phyloP scores from a whole-genome alignment of 1,139 yeast species.

The Nakaseomyces kungkrabaensis region DNA sequence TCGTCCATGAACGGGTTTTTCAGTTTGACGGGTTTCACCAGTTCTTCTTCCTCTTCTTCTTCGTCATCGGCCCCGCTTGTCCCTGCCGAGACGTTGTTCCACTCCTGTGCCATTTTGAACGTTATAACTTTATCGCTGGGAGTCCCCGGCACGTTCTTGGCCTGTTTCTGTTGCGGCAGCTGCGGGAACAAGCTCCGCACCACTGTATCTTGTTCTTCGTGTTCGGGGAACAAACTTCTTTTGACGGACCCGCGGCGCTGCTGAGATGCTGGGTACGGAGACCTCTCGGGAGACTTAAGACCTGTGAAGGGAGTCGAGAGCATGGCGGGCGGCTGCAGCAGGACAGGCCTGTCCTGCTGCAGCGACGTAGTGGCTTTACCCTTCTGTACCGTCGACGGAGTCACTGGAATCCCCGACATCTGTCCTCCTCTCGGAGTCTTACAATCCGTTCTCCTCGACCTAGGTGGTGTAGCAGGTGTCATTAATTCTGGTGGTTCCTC shows the following conservation, averaged over 20 bases:
- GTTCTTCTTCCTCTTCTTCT: not conserved
- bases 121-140: slow-evolving; percentile 23
- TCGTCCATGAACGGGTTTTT: slow-evolving; percentile 20
- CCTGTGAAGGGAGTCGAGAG: slow-evolving; percentile 16
- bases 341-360: slow-evolving; percentile 6
- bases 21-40: not conserved
- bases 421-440: not conserved
- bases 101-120: slow-evolving; percentile 15
- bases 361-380: slow-evolving; percentile 3
- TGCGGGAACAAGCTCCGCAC: not conserved
- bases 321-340: slow-evolving; percentile 8
- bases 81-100: slow-evolving; percentile 11
- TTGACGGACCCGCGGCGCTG: slow-evolving; percentile 6
- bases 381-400: slow-evolving; percentile 21
- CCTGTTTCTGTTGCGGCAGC: slow-evolving; percentile 5
- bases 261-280: slow-evolving; percentile 16
- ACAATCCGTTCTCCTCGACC: slow-evolving; percentile 13
- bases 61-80: slow-evolving; percentile 7
- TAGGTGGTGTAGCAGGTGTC: slow-evolving; percentile 11
- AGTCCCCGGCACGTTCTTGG: slow-evolving; percentile 18
- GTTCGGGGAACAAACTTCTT: not conserved
- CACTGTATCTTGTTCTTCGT: not conserved
- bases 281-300: slow-evolving; percentile 25
- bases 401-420: slow-evolving; percentile 15
- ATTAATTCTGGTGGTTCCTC: not conserved